Base-by-base conservation (phyloP, 2,329 filamentous ascomycete species). In the Thermoascus crustaceus region DNA sequence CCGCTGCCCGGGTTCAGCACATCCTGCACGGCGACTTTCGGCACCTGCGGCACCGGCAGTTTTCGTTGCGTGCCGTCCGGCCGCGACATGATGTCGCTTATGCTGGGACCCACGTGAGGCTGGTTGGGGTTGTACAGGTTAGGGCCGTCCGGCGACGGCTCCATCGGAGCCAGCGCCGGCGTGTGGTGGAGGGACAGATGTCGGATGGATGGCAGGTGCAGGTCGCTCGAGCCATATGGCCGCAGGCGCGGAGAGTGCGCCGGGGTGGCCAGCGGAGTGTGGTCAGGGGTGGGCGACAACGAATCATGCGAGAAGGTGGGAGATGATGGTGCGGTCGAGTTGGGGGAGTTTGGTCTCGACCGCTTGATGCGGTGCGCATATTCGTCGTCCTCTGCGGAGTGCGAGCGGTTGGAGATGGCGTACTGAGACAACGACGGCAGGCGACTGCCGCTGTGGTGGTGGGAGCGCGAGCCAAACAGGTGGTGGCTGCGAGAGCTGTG, bases 221-320 rank as follows among this genome's bases (percentile, higher is more conserved):
- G 73, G 46, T 82, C 79, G 46, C 69, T 72, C 43, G 73, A 69
- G 37, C 73, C 76, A 54, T 84, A 82, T 3, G 89, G 85, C 41
- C 88, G 76, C 48, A 98, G 72, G 27, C 91, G 85, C 34, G 91
- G 91, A 11, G 88, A 95, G 63, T 96, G 91, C 27, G 88, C 89
- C 4, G 89, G 89, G 4, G 89, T 98, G 18, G 88, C 89, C 37
- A 96, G 78, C n/a, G 89, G 89, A n/a, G 91, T 96, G 68, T 95
- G 88, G 55, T 96, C 89, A 7, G 89, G 91, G 2, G 89, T 98
- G 4, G 89, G 91, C 7, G 89, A 96, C 30, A 89, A 75, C 7
- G 89, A 95, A 62, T 94, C 87, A 64, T 95, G 87, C 2, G 89
- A 95, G 61, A 95, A 94, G 3, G 88, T 95, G 17, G 89, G 89